A percentile compares a stretch with the other conserved stretches of the same genome.
Conservation (phyloP, 2,329 filamentous ascomycete genomes). For the Xylariaceae sp. region DNA sequence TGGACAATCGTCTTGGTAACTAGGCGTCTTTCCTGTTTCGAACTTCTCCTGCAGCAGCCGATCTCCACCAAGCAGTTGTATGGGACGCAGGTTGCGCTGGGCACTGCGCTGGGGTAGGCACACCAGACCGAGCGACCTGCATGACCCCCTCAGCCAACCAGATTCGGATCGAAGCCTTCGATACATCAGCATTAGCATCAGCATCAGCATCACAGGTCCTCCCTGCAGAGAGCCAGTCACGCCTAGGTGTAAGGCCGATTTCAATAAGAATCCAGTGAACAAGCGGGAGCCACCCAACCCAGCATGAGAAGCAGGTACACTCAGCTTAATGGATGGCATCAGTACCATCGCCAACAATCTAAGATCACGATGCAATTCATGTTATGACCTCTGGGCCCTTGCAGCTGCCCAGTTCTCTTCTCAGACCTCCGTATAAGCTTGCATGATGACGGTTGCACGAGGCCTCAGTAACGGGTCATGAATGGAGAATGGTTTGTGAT, state of each 20-base stretch:
- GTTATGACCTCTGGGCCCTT: constrained; percentile 22
- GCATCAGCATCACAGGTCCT: constrained; percentile 30
- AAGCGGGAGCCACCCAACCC: constrained; percentile 32
- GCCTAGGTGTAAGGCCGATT: constrained; percentile 31
- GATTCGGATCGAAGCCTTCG: constrained; percentile 30
- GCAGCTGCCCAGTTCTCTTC: constrained; percentile 18
- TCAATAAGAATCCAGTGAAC: constrained; percentile 27
- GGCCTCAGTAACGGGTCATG: constrained; percentile 39
- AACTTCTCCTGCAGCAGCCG: constrained; percentile 38
- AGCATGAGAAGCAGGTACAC: constrained; percentile 41
- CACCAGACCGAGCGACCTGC: constrained; percentile 30
- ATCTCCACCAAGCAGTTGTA: constrained; percentile 28
- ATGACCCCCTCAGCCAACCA: constrained; percentile 35
- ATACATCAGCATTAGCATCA: constrained; percentile 32
- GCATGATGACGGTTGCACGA: constrained; percentile 39
- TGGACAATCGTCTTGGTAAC: constrained; percentile 33
- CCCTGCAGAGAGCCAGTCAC: constrained; percentile 35
- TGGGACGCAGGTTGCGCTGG: constrained; percentile 28
- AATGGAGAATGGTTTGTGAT: constrained; percentile 31
- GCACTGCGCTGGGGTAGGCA: constrained; percentile 31
- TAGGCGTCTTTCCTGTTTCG: constrained; percentile 37
- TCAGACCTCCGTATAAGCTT: constrained; percentile 28
- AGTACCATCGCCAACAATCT: constrained; percentile 23
- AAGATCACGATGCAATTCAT: constrained; percentile 31
- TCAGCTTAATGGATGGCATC: constrained; percentile 22